Percentiles rank a stretch among this genome's conserved stretches.
phyloP scores from a whole-genome alignment of 495 filamentous ascomycete species.

The Tuber aestivum region DNA sequence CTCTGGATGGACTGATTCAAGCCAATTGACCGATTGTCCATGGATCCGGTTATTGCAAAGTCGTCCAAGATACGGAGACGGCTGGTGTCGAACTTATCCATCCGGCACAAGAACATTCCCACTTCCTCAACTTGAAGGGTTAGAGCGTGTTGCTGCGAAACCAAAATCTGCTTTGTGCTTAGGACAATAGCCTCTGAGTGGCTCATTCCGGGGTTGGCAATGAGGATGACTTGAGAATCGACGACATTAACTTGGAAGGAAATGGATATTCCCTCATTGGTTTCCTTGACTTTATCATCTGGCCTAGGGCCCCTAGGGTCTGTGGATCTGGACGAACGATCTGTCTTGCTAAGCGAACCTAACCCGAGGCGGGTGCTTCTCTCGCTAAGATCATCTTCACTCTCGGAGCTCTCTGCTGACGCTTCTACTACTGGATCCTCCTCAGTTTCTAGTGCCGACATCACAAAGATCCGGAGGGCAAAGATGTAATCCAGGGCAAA shows the following conservation, averaged over 20 bases:
- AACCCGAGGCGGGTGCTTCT: slow-evolving; percentile 10
- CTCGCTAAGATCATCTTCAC: slow-evolving; percentile 25
- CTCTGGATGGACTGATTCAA: slow-evolving; percentile 63
- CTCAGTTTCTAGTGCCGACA: slow-evolving; percentile 39
- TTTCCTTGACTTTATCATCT: not conserved
- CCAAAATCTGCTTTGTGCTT: slow-evolving; percentile 83
- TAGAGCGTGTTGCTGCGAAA: slow-evolving; percentile 88
- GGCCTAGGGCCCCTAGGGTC: not conserved
- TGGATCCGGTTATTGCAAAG: slow-evolving; percentile 81
- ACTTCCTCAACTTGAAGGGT: slow-evolving; percentile 87
- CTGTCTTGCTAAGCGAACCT: slow-evolving; percentile 11
- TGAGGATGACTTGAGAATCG: slow-evolving; percentile 89
- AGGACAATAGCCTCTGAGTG: slow-evolving; percentile 95
- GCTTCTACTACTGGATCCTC: slow-evolving; percentile 36
- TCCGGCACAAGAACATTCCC: slow-evolving; percentile 96
- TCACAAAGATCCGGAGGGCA: slow-evolving; percentile 75
- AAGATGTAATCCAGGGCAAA: slow-evolving; percentile 93
- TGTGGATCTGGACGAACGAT: slow-evolving; percentile 5
- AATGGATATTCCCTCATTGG: slow-evolving; percentile 55
- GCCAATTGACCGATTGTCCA: slow-evolving; percentile 64
- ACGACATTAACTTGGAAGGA: slow-evolving; percentile 92
- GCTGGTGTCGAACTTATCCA: slow-evolving; percentile 89
- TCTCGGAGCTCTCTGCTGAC: slow-evolving; percentile 26
- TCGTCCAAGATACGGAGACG: slow-evolving; percentile 88
- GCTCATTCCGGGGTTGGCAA: slow-evolving; percentile 82